phyloP scores from a whole-genome alignment of 257 asterid genomes.

The Craterostigma plantagineum region DNA sequence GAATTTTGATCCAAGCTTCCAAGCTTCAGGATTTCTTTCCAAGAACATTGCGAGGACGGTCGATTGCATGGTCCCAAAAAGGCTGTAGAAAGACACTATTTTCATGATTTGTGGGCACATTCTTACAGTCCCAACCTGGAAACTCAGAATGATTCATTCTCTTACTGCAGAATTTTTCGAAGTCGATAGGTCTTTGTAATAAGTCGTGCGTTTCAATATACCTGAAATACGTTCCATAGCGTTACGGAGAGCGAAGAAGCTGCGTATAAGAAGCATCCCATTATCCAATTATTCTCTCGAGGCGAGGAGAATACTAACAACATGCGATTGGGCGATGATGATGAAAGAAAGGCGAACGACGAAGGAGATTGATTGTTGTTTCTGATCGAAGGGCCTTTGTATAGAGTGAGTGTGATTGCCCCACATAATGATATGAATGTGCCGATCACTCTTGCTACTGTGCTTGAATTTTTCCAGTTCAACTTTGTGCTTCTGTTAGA shows the following conservation, averaged over 20 bases:
- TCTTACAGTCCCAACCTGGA: conserved; percentile 51
- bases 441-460: conserved; percentile 43
- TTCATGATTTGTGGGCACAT: conserved; percentile 57
- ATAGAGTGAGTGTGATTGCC: conserved; percentile 32
- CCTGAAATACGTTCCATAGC: conserved; percentile 59
- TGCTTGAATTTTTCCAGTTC: conserved; percentile 30
- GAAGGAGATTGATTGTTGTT: conserved; percentile 21
- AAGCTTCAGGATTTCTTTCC: conserved; percentile 35
- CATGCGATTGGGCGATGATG: conserved; percentile 9
- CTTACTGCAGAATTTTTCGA: no score
- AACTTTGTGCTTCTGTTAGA: conserved; percentile 23
- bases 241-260: conserved; percentile 43
- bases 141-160: not conserved
- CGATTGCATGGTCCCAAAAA: conserved; percentile 52
- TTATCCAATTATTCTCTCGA: conserved; percentile 42
- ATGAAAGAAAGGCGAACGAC: conserved; percentile 11
- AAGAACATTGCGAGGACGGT: conserved; percentile 22
- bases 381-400: conserved; percentile 39
- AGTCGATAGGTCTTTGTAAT: not conserved
- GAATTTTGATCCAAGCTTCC: conserved; percentile 37
- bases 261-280: conserved; percentile 50
- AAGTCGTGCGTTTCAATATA: not conserved
- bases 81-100: conserved; percentile 42
- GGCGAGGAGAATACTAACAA: conserved; percentile 40
- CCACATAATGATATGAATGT: conserved; percentile 36